These are phyloP conservation scores for Aureobasidium sp. DNA, from an alignment of 2,329 filamentous ascomycete genomes.

Conservation along the genomic window DNA sequence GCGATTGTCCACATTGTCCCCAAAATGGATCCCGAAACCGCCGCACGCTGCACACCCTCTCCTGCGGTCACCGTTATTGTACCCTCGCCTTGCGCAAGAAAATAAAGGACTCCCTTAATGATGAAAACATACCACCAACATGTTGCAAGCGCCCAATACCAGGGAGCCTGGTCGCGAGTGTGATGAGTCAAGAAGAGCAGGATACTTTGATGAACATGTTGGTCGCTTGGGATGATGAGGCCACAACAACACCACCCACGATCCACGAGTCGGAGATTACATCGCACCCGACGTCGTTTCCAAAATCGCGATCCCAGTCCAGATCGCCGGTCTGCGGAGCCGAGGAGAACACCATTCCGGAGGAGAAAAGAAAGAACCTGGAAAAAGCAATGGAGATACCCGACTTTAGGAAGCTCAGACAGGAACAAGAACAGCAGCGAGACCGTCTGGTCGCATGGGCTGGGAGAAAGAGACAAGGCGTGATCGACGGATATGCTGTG, in stretches of 20 bases:
- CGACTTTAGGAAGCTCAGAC: conserved; percentile 21
- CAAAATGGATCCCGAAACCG: conserved; percentile 19
- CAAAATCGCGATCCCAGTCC: not conserved
- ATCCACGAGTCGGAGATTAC: not conserved
- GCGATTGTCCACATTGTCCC: conserved; percentile 26
- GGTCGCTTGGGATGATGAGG: conserved; percentile 24
- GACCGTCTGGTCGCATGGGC: conserved; percentile 23
- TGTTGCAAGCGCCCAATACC: conserved; percentile 35
- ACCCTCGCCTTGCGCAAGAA: conserved; percentile 25
- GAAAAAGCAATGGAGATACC: conserved; percentile 18
- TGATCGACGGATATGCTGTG: conserved; percentile 11
- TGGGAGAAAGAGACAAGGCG: conserved; percentile 16
- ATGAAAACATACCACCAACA: conserved; percentile 25
- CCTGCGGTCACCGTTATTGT: conserved; percentile 28
- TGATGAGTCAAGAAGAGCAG: conserved; percentile 31
- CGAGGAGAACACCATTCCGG: not conserved
- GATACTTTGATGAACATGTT: conserved; percentile 25
- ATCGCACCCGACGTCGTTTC: not conserved
- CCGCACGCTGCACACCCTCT: conserved; percentile 23
- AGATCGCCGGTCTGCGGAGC: not conserved
- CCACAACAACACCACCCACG: not conserved
- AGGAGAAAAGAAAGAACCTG: conserved; percentile 16
- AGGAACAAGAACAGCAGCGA: conserved; percentile 22
- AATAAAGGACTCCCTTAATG: conserved; percentile 28
- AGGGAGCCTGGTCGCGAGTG: conserved; percentile 30